Evolutionary conservation across 495 filamentous ascomycete species (phyloP).

Genomic region (Collariella sp.): DNA sequence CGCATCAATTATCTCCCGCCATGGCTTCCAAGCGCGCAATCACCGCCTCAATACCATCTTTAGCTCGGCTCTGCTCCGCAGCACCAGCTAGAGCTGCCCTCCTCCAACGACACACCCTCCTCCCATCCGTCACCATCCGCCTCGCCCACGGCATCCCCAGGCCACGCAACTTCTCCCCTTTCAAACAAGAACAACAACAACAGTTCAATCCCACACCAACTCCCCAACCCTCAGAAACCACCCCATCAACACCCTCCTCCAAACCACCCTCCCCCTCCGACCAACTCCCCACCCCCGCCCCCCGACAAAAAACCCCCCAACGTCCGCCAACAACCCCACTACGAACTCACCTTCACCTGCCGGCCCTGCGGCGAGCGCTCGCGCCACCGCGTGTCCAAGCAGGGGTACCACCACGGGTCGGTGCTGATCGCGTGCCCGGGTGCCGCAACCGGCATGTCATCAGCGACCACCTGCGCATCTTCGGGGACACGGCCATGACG

Average conservation of each 20-base stretch:
- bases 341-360: slow-evolving; percentile 87
- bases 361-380: slow-evolving; percentile 70
- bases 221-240: not conserved
- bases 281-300: slow-evolving; percentile 8
- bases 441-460: slow-evolving; percentile 87
- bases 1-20: not conserved
- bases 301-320: slow-evolving; percentile 23
- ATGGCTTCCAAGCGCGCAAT: slow-evolving; percentile 16
- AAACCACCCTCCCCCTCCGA: slow-evolving; percentile 2
- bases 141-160: slow-evolving; percentile 33
- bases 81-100: not conserved
- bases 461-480: slow-evolving; percentile 77
- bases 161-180: slow-evolving; percentile 23
- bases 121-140: slow-evolving; percentile 8
- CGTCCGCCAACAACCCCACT: slow-evolving; percentile 36
- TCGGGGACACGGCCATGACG: slow-evolving; percentile 55
- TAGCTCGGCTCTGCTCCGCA: slow-evolving; percentile 6
- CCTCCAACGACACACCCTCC: not conserved
- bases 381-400: slow-evolving; percentile 72
- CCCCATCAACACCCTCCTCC: slow-evolving; percentile 4
- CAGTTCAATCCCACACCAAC: not conserved
- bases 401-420: slow-evolving; percentile 83
- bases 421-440: slow-evolving; percentile 77
- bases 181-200: slow-evolving; percentile 12
- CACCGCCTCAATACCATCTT: not conserved